Percentiles rank a stretch among this genome's conserved stretches.
Evolutionary conservation across 2,329 filamentous ascomycete species (phyloP).

Genomic region (Metarhizium anisopliae): DNA sequence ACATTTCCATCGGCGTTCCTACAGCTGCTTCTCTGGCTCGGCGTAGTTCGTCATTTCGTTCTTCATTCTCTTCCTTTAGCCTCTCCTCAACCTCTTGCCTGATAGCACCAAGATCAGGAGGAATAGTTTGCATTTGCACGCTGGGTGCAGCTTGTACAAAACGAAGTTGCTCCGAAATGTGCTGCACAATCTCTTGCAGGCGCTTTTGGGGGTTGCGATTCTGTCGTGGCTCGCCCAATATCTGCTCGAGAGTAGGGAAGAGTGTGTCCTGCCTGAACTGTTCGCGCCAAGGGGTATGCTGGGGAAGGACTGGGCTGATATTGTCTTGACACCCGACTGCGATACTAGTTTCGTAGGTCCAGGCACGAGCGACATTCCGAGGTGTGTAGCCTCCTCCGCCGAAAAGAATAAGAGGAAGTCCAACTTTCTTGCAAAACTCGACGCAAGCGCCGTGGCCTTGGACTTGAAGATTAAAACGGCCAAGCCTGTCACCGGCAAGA

Average conservation of each 20-base stretch:
- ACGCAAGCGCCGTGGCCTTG: constrained; percentile 90
- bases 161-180: constrained; percentile 75
- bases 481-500: constrained; percentile 83
- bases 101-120: constrained; percentile 62
- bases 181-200: constrained; percentile 64
- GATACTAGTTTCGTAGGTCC: constrained; percentile 93
- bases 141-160: constrained; percentile 82
- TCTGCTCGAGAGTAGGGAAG: constrained; percentile 75
- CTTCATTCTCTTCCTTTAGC: constrained; percentile 55
- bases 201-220: constrained; percentile 76
- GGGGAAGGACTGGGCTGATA: constrained; percentile 64
- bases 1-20: constrained; percentile 48
- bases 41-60: constrained; percentile 45
- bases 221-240: constrained; percentile 55
- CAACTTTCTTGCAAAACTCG: constrained; percentile 73
- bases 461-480: constrained; percentile 94
- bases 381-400: constrained; percentile 96
- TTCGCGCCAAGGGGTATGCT: constrained; percentile 74
- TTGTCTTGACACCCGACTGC: constrained; percentile 66
- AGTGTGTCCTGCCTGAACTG: constrained; percentile 85
- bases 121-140: constrained; percentile 74
- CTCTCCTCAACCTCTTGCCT: constrained; percentile 61
- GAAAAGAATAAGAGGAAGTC: constrained; percentile 77
- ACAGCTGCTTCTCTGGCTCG: constrained; percentile 47
- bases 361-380: constrained; percentile 89